Conservation (phyloP, 176 grass and related monocot genomes). For the Juncus inflexus region DNA sequence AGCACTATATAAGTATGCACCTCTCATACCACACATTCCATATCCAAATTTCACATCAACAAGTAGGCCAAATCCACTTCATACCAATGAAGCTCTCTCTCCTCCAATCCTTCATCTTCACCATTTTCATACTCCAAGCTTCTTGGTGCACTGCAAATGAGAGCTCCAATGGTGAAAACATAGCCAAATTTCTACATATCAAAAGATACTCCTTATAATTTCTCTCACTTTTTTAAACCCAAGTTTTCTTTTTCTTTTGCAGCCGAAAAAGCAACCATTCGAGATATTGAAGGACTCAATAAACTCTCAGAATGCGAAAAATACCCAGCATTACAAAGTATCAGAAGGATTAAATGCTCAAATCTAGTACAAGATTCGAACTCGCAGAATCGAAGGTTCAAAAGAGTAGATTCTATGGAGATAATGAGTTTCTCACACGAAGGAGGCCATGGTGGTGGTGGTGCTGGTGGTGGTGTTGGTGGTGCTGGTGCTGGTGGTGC, state of each 20-base stretch:
- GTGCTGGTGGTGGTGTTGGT: background rate
- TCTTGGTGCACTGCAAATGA: constrained; percentile 18
- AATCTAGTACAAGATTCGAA: background rate
- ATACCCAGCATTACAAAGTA: constrained; percentile 2
- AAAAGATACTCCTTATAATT: constrained; percentile 1
- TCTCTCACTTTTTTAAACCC: background rate
- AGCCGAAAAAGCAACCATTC: constrained; percentile 11
- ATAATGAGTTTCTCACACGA: constrained; percentile 12
- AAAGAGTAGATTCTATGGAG: constrained; percentile 1
- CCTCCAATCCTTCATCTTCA: constrained; percentile 21
- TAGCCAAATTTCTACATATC: background rate
- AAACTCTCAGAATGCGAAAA: background rate
- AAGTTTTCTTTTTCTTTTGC: constrained; percentile 2
- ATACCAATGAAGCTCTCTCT: constrained; percentile 13
- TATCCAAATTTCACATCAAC: constrained; percentile 16
- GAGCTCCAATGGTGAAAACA: constrained; percentile 15
- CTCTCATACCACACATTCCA: background rate
- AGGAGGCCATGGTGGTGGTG: constrained; percentile 11
- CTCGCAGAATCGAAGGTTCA: constrained; percentile 6
- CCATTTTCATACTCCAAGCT: constrained; percentile 23
- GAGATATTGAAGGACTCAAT: background rate
- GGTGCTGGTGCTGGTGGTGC: background rate
- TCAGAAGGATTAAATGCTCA: constrained; percentile 1
- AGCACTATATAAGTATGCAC: too few species aligned
- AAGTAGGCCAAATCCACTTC: background rate